Base-by-base conservation (phyloP, 2,329 filamentous ascomycete genomes). In the Hymenoscyphus salicellus region DNA sequence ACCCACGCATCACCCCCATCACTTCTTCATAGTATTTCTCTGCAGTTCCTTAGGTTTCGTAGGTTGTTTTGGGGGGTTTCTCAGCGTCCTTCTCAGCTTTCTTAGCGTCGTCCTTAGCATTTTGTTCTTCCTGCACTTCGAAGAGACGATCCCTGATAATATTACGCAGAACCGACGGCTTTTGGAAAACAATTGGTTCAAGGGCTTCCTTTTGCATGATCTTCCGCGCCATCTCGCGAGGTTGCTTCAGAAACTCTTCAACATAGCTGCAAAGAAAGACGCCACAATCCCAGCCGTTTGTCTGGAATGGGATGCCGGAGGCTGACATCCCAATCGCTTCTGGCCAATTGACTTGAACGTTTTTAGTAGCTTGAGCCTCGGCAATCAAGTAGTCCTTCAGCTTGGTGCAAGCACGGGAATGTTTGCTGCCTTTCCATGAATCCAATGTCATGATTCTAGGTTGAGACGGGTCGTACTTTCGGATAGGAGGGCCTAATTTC, bases 371-470 rank as follows among this genome's bases (percentile, higher is more conserved):
- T n/a, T 14, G n/a, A 23, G 55, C 55, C 28, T 61, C 60, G 1
- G 26, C 46, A 26, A 56, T 38, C 14, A 61, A 32, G 28, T 56
- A 61, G 5, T 55, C 33, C 17, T 33, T 33, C n/a, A 61, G 33
- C 30, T 55, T 61, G 30, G 60, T 61, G n/a, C 46, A 61, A 11
- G 32, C 28, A n/a, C 30, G 46, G 23, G 60, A 56, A 23, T 56
- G 46, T 36, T 49, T 55, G 8, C 16, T 8, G 16, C 26, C 60
- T 17, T 41, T 16, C 14, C 3, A 8, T 17, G 60, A 61, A 41
- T 61, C 60, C 23, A 61, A 28, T 7, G 49, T 61, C n/a, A 61
- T 55, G 2, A 61, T 61, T 32, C 38, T 61, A 41, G 49, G 46
- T 14, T 55, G 7, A 10, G 26, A 36, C 16, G 10, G 30, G 17